phyloP scores from a whole-genome alignment of 2,329 filamentous ascomycete genomes.

The Colletotrichum tropicale region DNA sequence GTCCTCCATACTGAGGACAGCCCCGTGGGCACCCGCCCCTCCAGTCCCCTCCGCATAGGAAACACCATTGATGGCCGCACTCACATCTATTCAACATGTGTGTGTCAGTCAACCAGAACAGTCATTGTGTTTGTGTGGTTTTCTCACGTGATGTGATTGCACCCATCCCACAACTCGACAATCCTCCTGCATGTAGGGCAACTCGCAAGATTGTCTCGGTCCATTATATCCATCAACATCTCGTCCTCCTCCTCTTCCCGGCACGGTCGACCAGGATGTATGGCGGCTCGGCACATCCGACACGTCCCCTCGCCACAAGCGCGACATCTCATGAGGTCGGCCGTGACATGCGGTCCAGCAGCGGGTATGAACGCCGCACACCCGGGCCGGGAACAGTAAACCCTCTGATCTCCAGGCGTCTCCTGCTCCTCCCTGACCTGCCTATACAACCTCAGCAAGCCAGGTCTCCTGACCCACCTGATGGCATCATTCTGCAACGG shows the following conservation, averaged over 20 bases:
- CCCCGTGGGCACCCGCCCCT: background rate
- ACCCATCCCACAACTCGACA: conserved; percentile 66
- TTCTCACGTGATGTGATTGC: conserved; percentile 68
- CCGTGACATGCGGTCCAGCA: background rate
- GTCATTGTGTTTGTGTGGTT: background rate
- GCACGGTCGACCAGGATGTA: conserved; percentile 21
- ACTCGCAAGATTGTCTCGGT: conserved; percentile 57
- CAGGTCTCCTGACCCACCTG: background rate
- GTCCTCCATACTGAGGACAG: background rate
- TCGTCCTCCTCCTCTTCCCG: conserved; percentile 18
- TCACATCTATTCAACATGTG: background rate
- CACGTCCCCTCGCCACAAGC: conserved; percentile 17
- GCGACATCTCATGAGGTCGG: conserved; percentile 1
- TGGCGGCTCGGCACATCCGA: background rate
- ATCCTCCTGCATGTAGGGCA: conserved; percentile 61
- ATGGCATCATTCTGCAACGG: conserved; percentile 12
- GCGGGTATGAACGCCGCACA: conserved; percentile 20
- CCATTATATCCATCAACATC: conserved; percentile 47
- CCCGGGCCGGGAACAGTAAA: conserved; percentile 15
- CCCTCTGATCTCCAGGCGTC: background rate
- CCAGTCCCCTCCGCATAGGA: conserved; percentile 13
- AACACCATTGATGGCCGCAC: conserved; percentile 20
- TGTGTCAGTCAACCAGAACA: background rate
- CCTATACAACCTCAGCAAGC: conserved; percentile 3
- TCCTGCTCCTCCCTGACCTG: conserved; percentile 15